Conservation (phyloP, 805 yeast genomes). For the Ascoidea asiatica region DNA sequence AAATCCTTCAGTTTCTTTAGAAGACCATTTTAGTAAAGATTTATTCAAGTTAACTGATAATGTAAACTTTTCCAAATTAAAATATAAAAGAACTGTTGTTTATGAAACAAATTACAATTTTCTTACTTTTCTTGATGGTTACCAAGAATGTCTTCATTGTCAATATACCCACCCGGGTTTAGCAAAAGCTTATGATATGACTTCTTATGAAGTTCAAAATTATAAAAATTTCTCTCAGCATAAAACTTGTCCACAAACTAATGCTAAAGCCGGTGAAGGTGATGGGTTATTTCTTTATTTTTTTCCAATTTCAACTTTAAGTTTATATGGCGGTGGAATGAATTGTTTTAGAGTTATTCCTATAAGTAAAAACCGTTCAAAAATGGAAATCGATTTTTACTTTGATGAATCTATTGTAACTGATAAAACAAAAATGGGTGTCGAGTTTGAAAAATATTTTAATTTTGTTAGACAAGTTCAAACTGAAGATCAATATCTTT, state of each 20-base stretch:
- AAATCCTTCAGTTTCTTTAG: slow-evolving; percentile 10
- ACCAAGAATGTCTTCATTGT: slow-evolving; percentile 18
- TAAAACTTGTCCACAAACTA: slow-evolving; percentile 12
- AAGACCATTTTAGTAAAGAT: slow-evolving; percentile 13
- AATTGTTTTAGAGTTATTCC: slow-evolving; percentile 18
- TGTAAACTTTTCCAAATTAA: slow-evolving; percentile 12
- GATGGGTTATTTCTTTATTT: slow-evolving; percentile 16
- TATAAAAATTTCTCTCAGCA: slow-evolving; percentile 17
- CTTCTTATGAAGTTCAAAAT: slow-evolving; percentile 16
- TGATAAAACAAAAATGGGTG: too few species aligned
- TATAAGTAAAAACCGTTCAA: slow-evolving; percentile 14
- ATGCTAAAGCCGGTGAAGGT: slow-evolving; percentile 4
- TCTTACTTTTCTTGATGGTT: slow-evolving; percentile 14
- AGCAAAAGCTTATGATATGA: slow-evolving; percentile 16
- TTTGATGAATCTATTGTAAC: slow-evolving; percentile 16
- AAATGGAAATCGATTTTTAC: slow-evolving; percentile 20
- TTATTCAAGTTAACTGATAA: slow-evolving; percentile 12
- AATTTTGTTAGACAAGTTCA: slow-evolving; percentile 20
- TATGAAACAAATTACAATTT: slow-evolving; percentile 11
- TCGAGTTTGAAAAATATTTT: slow-evolving; percentile 16
- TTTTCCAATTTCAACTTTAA: slow-evolving; percentile 17
- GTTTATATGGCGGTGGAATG: slow-evolving; percentile 18
- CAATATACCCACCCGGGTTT: slow-evolving; percentile 17
- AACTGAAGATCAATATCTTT: slow-evolving; percentile 17
- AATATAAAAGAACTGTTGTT: slow-evolving; percentile 12